These are phyloP conservation scores for Phytophthora pistaciae DNA, from an alignment of 352 stramenopile species.

Conservation along the genomic window DNA sequence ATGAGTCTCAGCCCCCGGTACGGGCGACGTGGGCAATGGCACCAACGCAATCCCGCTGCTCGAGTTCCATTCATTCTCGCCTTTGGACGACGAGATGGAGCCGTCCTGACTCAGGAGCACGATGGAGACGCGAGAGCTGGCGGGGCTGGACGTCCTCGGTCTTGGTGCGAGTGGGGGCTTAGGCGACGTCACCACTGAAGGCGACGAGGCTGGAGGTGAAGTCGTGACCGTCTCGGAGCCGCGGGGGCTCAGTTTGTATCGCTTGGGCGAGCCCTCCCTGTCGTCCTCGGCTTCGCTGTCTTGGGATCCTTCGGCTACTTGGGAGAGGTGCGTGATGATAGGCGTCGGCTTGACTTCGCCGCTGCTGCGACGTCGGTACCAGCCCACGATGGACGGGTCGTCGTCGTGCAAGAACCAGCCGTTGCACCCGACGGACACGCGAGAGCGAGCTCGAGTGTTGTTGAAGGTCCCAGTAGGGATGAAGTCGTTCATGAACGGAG, in stretches of 20 bases:
- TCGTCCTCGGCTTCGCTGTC: constrained; percentile 13
- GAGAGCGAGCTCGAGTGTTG: constrained; percentile 28
- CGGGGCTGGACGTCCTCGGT: neutral
- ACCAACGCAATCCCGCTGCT: constrained; percentile 16
- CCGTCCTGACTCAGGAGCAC: constrained; percentile 18
- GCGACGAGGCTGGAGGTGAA: neutral
- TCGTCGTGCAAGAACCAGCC: constrained; percentile 36
- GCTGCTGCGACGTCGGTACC: constrained; percentile 26
- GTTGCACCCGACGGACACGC: constrained; percentile 46
- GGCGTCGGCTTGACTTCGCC: constrained; percentile 13
- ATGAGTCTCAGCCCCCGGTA: neutral
- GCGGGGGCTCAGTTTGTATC: constrained; percentile 18
- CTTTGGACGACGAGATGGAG: constrained; percentile 18
- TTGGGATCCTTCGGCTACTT: constrained; percentile 17
- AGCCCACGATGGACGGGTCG: constrained; percentile 23
- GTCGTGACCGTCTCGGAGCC: neutral
- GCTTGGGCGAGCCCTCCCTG: constrained; percentile 17
- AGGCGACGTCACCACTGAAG: neutral
- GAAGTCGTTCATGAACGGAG: constrained; percentile 32
- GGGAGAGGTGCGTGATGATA: constrained; percentile 6
- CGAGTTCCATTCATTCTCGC: neutral
- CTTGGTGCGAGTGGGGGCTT: constrained; percentile 10
- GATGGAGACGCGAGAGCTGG: constrained; percentile 13
- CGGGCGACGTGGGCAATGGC: constrained; percentile 4
- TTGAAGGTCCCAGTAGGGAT: constrained; percentile 10